phyloP scores from a whole-genome alignment of 768 basidiomycete species.

The Cubamyces sp. region DNA sequence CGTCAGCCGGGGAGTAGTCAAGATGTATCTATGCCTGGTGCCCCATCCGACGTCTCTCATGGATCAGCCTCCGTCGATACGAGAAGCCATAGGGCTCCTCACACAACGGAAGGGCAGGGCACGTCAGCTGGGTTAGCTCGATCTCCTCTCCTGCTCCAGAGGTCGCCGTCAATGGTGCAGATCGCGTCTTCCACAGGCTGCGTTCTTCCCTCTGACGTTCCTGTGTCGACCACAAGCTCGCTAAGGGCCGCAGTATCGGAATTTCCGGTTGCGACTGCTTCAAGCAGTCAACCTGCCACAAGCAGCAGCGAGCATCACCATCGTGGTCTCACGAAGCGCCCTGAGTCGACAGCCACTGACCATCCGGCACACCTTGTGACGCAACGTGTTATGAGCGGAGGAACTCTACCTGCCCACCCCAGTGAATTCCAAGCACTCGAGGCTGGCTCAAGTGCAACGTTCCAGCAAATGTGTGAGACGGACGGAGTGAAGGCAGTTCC shows the following conservation, averaged over 20 bases:
- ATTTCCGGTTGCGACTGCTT: no score
- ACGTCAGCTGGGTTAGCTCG: not conserved
- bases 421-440: not conserved
- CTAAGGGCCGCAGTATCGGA: no score
- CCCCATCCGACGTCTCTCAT: not conserved
- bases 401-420: not conserved
- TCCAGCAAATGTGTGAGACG: not conserved
- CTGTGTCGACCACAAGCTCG: no score
- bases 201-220: not conserved
- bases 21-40: not conserved
- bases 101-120: conserved; percentile 1
- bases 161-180: not conserved
- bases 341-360: not conserved
- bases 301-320: no score
- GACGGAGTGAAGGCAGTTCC: not conserved
- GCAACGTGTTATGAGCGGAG: not conserved
- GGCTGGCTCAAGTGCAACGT: not conserved
- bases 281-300: no score
- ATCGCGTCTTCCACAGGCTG: not conserved
- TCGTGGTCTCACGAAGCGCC: not conserved
- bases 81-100: not conserved
- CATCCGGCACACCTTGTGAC: not conserved
- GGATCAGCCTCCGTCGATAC: not conserved
- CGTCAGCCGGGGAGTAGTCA: not conserved
- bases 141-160: not conserved